Evolutionary conservation across 2,329 filamentous ascomycete species (phyloP).

Genomic region (Fusarium coffeatum): DNA sequence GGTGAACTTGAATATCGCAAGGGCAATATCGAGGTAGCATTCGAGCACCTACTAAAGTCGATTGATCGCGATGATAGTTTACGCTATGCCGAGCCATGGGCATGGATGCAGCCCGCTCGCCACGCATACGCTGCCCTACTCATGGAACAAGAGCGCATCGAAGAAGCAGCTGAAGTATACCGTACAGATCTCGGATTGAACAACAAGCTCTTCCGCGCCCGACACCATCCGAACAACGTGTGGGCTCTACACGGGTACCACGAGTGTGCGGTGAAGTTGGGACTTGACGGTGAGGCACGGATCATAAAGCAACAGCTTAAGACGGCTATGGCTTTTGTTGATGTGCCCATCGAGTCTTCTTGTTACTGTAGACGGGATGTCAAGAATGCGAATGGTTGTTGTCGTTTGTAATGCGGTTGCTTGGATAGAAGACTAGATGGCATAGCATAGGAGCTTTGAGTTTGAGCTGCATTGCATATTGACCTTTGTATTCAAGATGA

Average conservation of each 20-base stretch:
- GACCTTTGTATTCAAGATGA: not conserved
- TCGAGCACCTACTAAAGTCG: slow-evolving; percentile 64
- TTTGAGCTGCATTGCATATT: not conserved
- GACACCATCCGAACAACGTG: slow-evolving; percentile 76
- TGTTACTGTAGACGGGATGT: slow-evolving; percentile 44
- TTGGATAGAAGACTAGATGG: not conserved
- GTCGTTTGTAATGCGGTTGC: slow-evolving; percentile 1
- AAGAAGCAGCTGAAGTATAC: slow-evolving; percentile 67
- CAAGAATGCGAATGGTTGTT: slow-evolving; percentile 12
- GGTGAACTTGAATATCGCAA: slow-evolving; percentile 78
- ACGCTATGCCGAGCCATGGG: slow-evolving; percentile 79
- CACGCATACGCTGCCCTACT: slow-evolving; percentile 76
- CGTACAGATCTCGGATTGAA: slow-evolving; percentile 69
- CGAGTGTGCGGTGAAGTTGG: slow-evolving; percentile 69
- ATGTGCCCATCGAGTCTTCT: slow-evolving; percentile 62
- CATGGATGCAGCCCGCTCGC: slow-evolving; percentile 78
- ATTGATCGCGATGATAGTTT: slow-evolving; percentile 69
- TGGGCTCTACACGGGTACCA: slow-evolving; percentile 79
- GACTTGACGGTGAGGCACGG: slow-evolving; percentile 54
- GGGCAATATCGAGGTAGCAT: slow-evolving; percentile 67
- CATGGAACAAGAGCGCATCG: slow-evolving; percentile 69
- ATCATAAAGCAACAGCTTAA: slow-evolving; percentile 58
- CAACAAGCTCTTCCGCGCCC: slow-evolving; percentile 67
- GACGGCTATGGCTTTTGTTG: slow-evolving; percentile 65
- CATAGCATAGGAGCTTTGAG: not conserved